A percentile compares a stretch with the other conserved stretches of the same genome.
Conservation (phyloP, 345 rosid species). For the Erysimum cheiranthoides region DNA sequence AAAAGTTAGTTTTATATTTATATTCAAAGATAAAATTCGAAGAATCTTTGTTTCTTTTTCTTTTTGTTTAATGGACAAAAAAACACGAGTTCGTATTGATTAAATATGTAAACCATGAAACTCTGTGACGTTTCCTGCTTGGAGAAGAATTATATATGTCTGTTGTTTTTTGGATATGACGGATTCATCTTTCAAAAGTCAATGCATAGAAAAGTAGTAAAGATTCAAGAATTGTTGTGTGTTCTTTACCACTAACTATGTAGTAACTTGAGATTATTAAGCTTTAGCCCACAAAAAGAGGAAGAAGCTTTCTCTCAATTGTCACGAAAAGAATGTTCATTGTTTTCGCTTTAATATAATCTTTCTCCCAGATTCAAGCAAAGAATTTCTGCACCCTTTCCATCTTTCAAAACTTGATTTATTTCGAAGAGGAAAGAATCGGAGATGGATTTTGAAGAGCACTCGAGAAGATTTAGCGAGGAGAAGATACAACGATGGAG, state of each 20-base stretch:
- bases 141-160: neutral
- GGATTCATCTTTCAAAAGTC: neutral
- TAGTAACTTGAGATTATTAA: neutral
- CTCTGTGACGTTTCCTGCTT: neutral
- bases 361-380: neutral
- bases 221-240: neutral
- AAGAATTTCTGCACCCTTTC: constrained; percentile 23
- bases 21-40: no score
- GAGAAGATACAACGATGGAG: constrained; percentile 48
- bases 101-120: no score
- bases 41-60: no score
- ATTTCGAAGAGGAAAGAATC: constrained; percentile 15
- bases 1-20: no score
- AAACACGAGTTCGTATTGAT: no score
- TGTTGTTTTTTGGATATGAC: neutral
- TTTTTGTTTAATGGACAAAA: no score
- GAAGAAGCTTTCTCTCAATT: constrained; percentile 6
- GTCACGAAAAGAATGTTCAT: constrained; percentile 9
- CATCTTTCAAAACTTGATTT: constrained; percentile 19
- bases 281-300: neutral
- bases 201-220: neutral
- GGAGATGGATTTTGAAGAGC: constrained; percentile 43
- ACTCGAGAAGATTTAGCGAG: constrained; percentile 39
- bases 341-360: neutral
- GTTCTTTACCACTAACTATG: neutral